Base-by-base conservation (phyloP, 2,329 filamentous ascomycete species). In the Aulographum hederae region DNA sequence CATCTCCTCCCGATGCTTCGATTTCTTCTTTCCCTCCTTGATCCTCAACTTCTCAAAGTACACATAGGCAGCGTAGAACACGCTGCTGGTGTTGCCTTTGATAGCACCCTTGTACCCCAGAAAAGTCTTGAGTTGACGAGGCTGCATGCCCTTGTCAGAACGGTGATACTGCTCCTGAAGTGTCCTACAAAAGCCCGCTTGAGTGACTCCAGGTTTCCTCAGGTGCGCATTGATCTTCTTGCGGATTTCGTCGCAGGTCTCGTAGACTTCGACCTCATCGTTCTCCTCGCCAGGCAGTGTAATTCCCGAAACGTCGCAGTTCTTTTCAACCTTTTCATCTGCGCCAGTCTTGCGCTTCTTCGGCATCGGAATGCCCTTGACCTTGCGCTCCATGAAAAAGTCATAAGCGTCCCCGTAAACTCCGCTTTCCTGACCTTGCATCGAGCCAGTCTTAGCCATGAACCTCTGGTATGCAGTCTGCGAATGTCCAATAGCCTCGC, bases 21-120 rank as follows among this genome's bases (percentile, higher is more conserved):
- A 55, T 52, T 71, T 71, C 28, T 58, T 50, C 46, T 65, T 69
- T 1, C 52, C 49, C 32, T 65, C 52, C 41, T 56, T 56, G 33
- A 72, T 47, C 12, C 67, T 50, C 39, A 63, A 38, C 52, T 72
- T 73, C 50, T 73, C 67, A 40, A 73, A 73, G 44, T 61, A 69
- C 14, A 68, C 57, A 41, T 72, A 73, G 0, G 53, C 56, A 3
- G 57, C 59, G 39, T 73, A 71, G 41, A 61, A 73, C 2, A 63
- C 50, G 6, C 41, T 39, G 32, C 51, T 62, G 3, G 56, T 61
- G 32, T 64, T 64, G 4, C 68, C 67, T 2, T 53, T 51, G 6
- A 47, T 50, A 0, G 56, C 35, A 0, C 66, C 67, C 34, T 58
- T 63, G 41, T 64, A 63, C 4, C 43, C 43, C 31, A 67, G 53